phyloP scores from a whole-genome alignment of 805 yeast genomes.

The Myxozyma nipponensis region DNA sequence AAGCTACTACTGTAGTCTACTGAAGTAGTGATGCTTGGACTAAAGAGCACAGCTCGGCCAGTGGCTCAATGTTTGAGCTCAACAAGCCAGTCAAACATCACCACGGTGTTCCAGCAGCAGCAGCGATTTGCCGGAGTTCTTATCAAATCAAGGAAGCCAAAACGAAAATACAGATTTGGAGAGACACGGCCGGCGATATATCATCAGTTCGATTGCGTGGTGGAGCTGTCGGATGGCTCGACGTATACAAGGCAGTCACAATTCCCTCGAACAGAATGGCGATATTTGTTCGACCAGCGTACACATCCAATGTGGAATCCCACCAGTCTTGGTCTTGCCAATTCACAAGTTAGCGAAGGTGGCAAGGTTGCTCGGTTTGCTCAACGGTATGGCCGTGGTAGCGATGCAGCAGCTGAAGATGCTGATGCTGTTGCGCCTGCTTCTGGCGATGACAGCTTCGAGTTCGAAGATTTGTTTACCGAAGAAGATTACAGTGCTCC shows the following conservation, averaged over 20 bases:
- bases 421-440: not conserved
- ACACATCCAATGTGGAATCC: conserved; percentile 87
- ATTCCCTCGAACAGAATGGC: conserved; percentile 79
- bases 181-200: conserved; percentile 92
- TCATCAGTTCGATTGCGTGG: conserved; percentile 79
- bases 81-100: not conserved
- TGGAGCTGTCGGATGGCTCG: conserved; percentile 94
- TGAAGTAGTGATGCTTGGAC: no score
- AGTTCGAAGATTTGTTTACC: conserved; percentile 14
- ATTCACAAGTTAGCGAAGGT: conserved; percentile 17
- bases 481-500: conserved; percentile 14
- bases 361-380: conserved; percentile 22
- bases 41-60: no score
- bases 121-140: conserved; percentile 24
- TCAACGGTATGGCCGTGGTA: conserved; percentile 8
- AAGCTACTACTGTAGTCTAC: no score
- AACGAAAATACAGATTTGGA: conserved; percentile 47
- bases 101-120: no score
- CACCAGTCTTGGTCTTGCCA: conserved; percentile 35
- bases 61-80: no score
- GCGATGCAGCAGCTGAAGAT: conserved; percentile 5
- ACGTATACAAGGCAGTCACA: conserved; percentile 79
- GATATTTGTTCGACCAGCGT: conserved; percentile 85
- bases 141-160: conserved; percentile 23
- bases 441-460: conserved; percentile 3